These are phyloP conservation scores for Wickerhamiella cacticola DNA, from an alignment of 805 yeast genomes.

Conservation along the genomic window DNA sequence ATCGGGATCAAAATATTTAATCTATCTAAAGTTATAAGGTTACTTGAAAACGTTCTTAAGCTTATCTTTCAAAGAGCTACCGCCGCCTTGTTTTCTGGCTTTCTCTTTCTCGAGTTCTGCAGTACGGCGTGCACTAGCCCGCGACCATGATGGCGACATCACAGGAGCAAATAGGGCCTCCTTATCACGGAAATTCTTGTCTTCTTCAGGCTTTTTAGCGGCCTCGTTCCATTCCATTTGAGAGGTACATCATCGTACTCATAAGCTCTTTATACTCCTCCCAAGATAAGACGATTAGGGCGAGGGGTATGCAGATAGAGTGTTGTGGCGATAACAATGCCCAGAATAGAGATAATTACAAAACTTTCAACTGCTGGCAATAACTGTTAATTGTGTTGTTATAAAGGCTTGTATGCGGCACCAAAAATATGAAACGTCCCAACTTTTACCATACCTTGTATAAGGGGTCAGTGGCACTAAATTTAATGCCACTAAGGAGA, in stretches of 20 bases:
- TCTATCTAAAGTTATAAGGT: neutral
- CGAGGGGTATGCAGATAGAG: conserved; percentile 5
- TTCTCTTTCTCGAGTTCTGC: conserved; percentile 5
- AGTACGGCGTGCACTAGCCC: conserved; percentile 13
- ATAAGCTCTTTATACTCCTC: neutral
- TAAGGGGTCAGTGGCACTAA: no score
- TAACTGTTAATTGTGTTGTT: neutral
- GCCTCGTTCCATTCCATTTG: conserved; percentile 17
- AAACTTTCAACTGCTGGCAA: neutral
- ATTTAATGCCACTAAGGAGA: no score
- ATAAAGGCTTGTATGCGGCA: neutral
- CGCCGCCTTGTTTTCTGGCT: conserved; percentile 8
- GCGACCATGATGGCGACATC: conserved; percentile 26
- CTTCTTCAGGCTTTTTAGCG: conserved; percentile 14
- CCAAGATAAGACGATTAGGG: conserved; percentile 5
- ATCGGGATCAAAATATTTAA: neutral
- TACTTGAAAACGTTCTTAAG: conserved; percentile 19
- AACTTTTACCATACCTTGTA: no score
- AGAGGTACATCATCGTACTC: neutral
- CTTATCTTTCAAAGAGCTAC: conserved; percentile 19
- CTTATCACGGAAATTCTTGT: conserved; percentile 17
- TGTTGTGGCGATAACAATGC: neutral
- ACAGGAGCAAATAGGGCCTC: conserved; percentile 23
- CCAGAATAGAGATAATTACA: neutral
- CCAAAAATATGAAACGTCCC: neutral